Conservation (phyloP, 2,329 filamentous ascomycete genomes). For the Stemphylium lycopersici region DNA sequence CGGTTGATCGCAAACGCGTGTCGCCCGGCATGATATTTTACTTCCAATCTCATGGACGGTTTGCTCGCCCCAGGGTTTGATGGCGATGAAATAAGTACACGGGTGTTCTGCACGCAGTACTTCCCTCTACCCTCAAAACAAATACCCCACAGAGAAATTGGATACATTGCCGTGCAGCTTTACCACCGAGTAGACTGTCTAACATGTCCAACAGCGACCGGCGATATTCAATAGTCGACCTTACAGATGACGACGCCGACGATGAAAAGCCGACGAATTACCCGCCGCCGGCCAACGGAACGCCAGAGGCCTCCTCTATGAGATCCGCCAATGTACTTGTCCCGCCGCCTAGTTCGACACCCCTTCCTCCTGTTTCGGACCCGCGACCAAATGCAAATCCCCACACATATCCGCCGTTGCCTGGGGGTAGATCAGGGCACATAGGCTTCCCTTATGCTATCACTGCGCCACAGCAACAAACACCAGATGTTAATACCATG, state of each 20-base stretch:
- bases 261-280: slow-evolving; percentile 11
- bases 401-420: slow-evolving; percentile 1
- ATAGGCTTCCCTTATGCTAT: not conserved
- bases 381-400: not conserved
- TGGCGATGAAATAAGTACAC: slow-evolving; percentile 28
- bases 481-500: not conserved
- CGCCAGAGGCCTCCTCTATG: not conserved
- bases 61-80: slow-evolving; percentile 9
- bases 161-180: not conserved
- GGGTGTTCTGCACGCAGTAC: not conserved
- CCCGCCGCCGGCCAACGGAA: not conserved
- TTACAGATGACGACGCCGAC: slow-evolving; percentile 30
- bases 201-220: slow-evolving; percentile 25
- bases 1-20: slow-evolving; percentile 10
- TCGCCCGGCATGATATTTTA: slow-evolving; percentile 27
- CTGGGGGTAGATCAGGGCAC: not conserved
- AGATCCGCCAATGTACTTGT: slow-evolving; percentile 5
- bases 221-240: slow-evolving; percentile 26
- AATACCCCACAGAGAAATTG: not conserved
- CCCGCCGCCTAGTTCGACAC: not conserved
- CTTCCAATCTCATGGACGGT: slow-evolving; percentile 30
- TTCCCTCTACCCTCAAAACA: not conserved
- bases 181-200: slow-evolving; percentile 2
- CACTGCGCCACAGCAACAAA: not conserved
- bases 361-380: not conserved